Evolutionary conservation across 2,329 filamentous ascomycete genomes (phyloP), one percentile per base, ranked within the genome.

Genomic region (Colletotrichum horii): DNA sequence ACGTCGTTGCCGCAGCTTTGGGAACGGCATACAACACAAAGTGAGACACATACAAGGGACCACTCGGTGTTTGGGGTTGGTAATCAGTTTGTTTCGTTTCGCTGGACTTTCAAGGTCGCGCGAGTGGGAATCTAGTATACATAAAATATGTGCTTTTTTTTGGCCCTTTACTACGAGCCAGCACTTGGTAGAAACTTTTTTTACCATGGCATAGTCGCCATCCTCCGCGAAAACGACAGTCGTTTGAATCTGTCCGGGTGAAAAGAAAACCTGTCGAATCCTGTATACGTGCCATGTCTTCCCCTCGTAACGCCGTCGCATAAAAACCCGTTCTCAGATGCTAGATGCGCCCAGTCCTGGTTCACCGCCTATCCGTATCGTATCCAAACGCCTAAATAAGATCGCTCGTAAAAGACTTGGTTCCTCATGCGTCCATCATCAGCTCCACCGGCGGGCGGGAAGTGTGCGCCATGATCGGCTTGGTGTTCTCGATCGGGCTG

Each of bases 381-480:
- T 71, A 38, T 69, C 66, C 65, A 12, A 77, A 77, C 74, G 75
- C 71, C 76, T 32, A n/a, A 55, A 19, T 30, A 36, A 71, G 22
- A 68, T 76, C 56, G 58, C 58, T 66, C 70, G n/a, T 43, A 70
- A 55, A 38, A 67, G 67, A 78, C 74, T 76, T 74, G 52, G 32
- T 77, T 38, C n/a, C 62, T 70, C 58, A 78, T 34, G 72, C 76
- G 69, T 71, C 32, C 70, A 75, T 82, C 89, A 94, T 93, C 78
- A 94, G 84, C 86, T 94, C 93, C 9, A 94, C 87, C 0, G 92
- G 92, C 26, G 93, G 93, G 66, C 92, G 87, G 3, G 89, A 78
- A 4, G 93, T 94, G 79, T 93, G 91, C 28, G 90, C 89, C 84
- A 89, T 82, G 77, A 92, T 90, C 24, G 89, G 87, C 79, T 86